Evolutionary conservation across 106 monocot species (phyloP), one percentile per base, ranked within the genome.

Genomic region (Dendrobium chrysotoxum): DNA sequence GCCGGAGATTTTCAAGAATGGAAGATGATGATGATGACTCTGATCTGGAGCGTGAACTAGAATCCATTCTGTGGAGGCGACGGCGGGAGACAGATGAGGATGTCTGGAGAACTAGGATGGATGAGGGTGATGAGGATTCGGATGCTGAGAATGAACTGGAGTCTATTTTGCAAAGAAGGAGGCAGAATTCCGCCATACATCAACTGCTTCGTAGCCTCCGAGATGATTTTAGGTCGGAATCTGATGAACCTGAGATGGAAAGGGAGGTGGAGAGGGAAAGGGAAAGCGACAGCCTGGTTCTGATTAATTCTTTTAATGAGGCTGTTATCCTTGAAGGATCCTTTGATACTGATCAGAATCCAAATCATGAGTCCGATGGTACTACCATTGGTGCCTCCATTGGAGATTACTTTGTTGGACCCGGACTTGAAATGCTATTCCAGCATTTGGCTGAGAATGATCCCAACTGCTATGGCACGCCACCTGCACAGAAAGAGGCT

Each of bases 401-500:
- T 9, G 85, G 77, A 20, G 83, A 85, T 31, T 80, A 85, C 73
- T 82, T 85, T 46, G 25, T 78, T 7, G 85, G 88, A n/a, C 78
- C 82, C 0, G 83, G 85, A 30, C 39, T 88, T 58, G 88, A 88
- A 25, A 75, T 83, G 70, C 50, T 88, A 40, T 46, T 88, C 80
- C 83, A 85, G 75, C 82, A 88, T 58, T 66, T 88, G 80, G 82
- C 80, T 2, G 85, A 88, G 44, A 77, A 78, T 38, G 85, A 85
- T 67, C 72, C 81, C 35, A 82, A 77, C 79, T 17, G 74, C 20
- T 76, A 88, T n/a, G 81, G 86, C 11, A 84, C 86, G 3, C 89
- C 86, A 0, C 89, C 89, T 21, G 82, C 89, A 6, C 54, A 28
- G 80, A 85, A 85, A 35, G 85, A 85, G 78, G 88, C 82, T 20